A percentile compares a stretch with the other conserved stretches of the same genome.
Conservation (phyloP, 1,139 yeast species). For the Scheffersomyces parashehatae region DNA sequence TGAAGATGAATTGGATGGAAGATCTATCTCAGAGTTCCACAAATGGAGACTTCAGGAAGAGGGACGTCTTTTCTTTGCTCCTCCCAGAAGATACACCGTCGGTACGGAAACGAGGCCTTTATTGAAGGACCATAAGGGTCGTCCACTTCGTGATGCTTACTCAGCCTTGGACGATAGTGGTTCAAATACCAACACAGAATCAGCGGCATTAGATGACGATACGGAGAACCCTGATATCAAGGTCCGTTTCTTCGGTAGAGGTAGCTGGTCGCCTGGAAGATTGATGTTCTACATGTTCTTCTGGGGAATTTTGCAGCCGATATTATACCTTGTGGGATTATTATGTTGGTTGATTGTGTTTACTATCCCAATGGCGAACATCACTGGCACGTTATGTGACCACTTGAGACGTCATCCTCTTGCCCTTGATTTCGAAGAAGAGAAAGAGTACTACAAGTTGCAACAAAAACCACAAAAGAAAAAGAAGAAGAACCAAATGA, state of each 20-base stretch:
- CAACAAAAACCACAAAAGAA: constrained; percentile 22
- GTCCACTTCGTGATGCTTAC: constrained; percentile 43
- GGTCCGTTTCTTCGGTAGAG: constrained; percentile 83
- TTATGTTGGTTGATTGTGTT: constrained; percentile 83
- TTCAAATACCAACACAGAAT: constrained; percentile 10
- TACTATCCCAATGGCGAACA: constrained; percentile 90
- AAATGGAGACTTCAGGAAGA: constrained; percentile 85
- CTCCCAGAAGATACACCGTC: constrained; percentile 49
- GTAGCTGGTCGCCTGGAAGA: constrained; percentile 87
- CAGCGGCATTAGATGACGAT: constrained; percentile 28
- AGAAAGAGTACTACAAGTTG: constrained; percentile 48
- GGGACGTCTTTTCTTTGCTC: constrained; percentile 71
- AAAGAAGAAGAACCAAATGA: constrained; percentile 35
- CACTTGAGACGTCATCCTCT: constrained; percentile 91
- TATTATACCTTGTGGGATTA: constrained; percentile 54
- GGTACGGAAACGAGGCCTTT: constrained; percentile 38
- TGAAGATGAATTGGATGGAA: constrained; percentile 90
- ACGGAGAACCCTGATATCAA: constrained; percentile 42
- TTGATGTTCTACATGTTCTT: constrained; percentile 74
- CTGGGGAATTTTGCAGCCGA: constrained; percentile 70
- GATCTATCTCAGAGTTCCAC: constrained; percentile 80
- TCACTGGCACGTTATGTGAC: constrained; percentile 56
- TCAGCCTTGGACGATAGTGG: constrained; percentile 26
- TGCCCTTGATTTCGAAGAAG: constrained; percentile 71
- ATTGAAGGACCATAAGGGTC: constrained; percentile 46